Base-by-base conservation (phyloP, 2,329 filamentous ascomycete genomes). In the Plenodomus lindquistii region DNA sequence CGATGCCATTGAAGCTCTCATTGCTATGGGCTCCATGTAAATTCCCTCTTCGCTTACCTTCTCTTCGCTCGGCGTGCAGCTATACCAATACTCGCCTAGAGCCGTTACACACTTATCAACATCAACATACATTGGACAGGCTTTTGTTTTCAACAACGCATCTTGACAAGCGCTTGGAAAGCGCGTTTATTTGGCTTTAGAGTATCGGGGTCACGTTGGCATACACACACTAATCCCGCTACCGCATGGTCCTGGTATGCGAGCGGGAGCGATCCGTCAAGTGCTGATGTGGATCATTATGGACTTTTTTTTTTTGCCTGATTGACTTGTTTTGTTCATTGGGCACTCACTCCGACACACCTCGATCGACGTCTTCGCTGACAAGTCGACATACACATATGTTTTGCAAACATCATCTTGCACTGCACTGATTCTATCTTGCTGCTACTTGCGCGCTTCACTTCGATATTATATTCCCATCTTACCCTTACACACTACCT, bases 1-100 rank as follows among this genome's bases (percentile, higher is more conserved):
- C 63, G 89, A 91, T 73, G 89, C 89, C 46, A 83, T 92, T 57
- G 89, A 91, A 73, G 89, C 89, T 57, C 83, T 93, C 66, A 78
- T 94, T 66, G 84, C 85, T 72, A 86, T 94, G 73, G 87, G 89
- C 75, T 92, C 88, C 46, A 78, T 80, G 75, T 79, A 71, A 72
- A n/a, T 24, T 31, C 16, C 36, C n/a, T 36, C 13, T 24, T 38
- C 34, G 5, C 27, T 9, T n/a, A 27, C 20, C 34, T 7, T 24
- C 13, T 37, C 34, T 17, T 17, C 34, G 21, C 35, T 21, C 40
- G 18, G 29, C 41, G 4, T 17, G 19, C 36, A 13, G 15, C 13
- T 22, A 29, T 11, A 20, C 40, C 35, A n/a, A 19, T 27, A 34
- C 13, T n/a, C 18, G 29, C 29, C 11, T 34, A 37, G 16, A 17